These are phyloP conservation scores for Quercus ilex DNA, from an alignment of 306 rosid species.

Conservation along the genomic window DNA sequence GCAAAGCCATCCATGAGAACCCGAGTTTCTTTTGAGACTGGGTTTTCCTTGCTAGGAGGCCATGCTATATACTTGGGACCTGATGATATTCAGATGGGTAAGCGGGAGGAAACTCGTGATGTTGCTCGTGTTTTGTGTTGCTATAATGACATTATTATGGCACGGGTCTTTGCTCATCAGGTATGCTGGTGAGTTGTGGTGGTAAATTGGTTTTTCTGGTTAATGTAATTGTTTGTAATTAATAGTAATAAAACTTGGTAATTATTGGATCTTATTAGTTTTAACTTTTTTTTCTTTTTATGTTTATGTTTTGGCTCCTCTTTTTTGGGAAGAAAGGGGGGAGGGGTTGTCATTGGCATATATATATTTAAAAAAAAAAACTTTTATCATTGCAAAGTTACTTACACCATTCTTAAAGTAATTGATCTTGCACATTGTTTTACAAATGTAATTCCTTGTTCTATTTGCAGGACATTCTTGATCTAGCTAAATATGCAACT, in stretches of 20 bases:
- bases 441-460: constrained; percentile 7
- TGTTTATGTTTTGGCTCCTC: too few species aligned
- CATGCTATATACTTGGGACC: constrained; percentile 95
- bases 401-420: background rate
- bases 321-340: background rate
- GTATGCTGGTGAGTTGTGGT: constrained; percentile 64
- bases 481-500: constrained; percentile 72
- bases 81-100: constrained; percentile 92
- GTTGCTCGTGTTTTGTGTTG: constrained; percentile 84
- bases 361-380: too few species aligned
- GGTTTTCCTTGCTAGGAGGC: constrained; percentile 81
- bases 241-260: background rate
- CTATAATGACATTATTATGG: constrained; percentile 90
- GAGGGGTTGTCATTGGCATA: too few species aligned
- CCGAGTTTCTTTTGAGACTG: constrained; percentile 91
- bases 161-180: constrained; percentile 95
- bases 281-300: background rate
- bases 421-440: background rate
- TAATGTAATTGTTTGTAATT: background rate
- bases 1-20: constrained; percentile 97
- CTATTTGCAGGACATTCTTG: constrained; percentile 80
- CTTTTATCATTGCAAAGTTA: too few species aligned
- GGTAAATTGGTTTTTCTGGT: background rate
- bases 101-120: constrained; percentile 96
- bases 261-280: background rate